Conservation (phyloP, 2,329 filamentous ascomycete species). For the Pyrenochaeta sp. region DNA sequence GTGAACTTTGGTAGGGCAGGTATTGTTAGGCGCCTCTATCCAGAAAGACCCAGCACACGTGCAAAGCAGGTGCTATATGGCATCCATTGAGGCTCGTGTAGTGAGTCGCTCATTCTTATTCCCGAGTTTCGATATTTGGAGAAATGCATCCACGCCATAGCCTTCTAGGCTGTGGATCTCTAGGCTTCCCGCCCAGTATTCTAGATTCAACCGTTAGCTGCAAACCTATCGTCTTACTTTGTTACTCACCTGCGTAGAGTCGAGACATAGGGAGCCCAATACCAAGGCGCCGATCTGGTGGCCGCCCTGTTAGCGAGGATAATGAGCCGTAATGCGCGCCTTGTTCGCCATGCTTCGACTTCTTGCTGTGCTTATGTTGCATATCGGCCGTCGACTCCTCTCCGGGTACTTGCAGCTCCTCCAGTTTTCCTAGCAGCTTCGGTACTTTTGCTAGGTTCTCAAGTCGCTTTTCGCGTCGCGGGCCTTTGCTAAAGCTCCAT, state of each 20-base stretch:
- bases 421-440: conserved; percentile 89
- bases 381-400: conserved; percentile 17
- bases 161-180: conserved; percentile 93
- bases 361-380: conserved; percentile 30
- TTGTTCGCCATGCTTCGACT: conserved; percentile 31
- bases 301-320: conserved; percentile 79
- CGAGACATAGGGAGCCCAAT: conserved; percentile 94
- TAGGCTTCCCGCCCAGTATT: conserved; percentile 95
- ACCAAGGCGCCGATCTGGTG: conserved; percentile 85
- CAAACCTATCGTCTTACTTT: not conserved
- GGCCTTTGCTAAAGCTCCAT: conserved; percentile 97
- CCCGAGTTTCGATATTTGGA: conserved; percentile 94
- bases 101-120: conserved; percentile 97
- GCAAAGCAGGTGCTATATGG: conserved; percentile 46
- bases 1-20: not conserved
- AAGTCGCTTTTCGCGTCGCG: conserved; percentile 78
- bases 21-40: not conserved
- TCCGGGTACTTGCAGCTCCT: conserved; percentile 72
- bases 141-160: conserved; percentile 93
- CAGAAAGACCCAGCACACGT: not conserved
- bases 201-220: conserved; percentile 44
- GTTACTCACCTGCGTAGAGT: conserved; percentile 72
- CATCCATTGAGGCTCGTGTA: conserved; percentile 62
- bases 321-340: conserved; percentile 68
- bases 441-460: conserved; percentile 87